Conservation (phyloP, 2,329 filamentous ascomycete species). For the Pyrenophora teres region DNA sequence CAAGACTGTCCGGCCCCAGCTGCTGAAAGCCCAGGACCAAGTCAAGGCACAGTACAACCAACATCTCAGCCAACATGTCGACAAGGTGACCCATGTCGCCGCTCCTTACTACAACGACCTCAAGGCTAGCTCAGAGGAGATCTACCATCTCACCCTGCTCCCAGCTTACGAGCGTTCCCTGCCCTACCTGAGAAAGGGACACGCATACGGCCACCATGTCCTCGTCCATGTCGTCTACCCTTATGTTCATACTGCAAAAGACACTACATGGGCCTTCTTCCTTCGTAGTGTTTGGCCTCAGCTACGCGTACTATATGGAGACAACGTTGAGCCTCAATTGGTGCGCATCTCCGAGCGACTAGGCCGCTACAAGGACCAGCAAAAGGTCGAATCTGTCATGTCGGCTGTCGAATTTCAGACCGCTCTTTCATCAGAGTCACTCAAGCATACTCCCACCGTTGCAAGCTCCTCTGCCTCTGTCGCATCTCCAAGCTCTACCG, state of each 20-base stretch:
- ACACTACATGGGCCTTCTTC: constrained; percentile 70
- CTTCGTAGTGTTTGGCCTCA: constrained; percentile 81
- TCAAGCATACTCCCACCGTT: constrained; percentile 24
- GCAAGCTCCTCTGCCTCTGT: constrained; percentile 28
- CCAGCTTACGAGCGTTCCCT: constrained; percentile 76
- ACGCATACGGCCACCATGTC: constrained; percentile 68
- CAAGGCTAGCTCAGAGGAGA: constrained; percentile 65
- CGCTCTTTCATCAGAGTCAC: constrained; percentile 19
- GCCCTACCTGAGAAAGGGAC: constrained; percentile 74
- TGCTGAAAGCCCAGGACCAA: constrained; percentile 67
- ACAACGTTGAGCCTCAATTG: constrained; percentile 95
- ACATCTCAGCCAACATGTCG: constrained; percentile 73
- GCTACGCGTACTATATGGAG: constrained; percentile 76
- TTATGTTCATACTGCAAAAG: constrained; percentile 71
- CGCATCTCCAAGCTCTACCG: constrained; percentile 26
- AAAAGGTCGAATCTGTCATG: constrained; percentile 64
- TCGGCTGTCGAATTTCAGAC: constrained; percentile 56
- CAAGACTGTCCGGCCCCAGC: constrained; percentile 73
- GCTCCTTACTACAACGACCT: constrained; percentile 75
- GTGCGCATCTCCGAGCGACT: constrained; percentile 89
- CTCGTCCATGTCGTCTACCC: constrained; percentile 73
- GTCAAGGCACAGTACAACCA: constrained; percentile 70
- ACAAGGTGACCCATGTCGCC: constrained; percentile 61
- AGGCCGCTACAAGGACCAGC: constrained; percentile 72
- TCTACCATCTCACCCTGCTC: constrained; percentile 73